Percentiles rank a stretch among this genome's conserved stretches.
These are phyloP conservation scores for Pelargonium citronellum DNA, from an alignment of 441 rosid species.

Conservation along the genomic window DNA sequence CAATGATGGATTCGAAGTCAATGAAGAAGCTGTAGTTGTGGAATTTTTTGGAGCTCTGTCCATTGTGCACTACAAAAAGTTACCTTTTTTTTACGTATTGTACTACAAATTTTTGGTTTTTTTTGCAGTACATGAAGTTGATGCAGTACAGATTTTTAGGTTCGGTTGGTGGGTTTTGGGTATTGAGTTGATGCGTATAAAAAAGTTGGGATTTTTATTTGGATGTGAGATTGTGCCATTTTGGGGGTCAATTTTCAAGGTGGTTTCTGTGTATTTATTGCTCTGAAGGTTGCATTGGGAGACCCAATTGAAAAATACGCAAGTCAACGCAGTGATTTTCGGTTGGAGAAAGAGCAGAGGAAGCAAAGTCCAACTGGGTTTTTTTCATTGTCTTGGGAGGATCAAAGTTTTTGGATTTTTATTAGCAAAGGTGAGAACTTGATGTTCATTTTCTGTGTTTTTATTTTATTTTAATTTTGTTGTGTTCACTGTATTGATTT, in stretches of 20 bases:
- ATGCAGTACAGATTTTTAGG: neutral
- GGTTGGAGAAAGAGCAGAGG: too few relatives aligned
- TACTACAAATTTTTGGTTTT: neutral
- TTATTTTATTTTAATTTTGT: too few relatives aligned
- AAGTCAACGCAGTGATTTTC: too few relatives aligned
- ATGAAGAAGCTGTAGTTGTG: too few relatives aligned
- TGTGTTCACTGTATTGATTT: neutral
- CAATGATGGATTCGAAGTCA: too few relatives aligned
- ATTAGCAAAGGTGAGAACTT: too few relatives aligned
- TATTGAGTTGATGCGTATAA: neutral
- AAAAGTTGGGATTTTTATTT: neutral
- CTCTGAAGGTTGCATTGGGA: neutral
- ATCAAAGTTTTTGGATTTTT: too few relatives aligned
- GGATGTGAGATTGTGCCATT: neutral
- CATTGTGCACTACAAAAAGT: too few relatives aligned
- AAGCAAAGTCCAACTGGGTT: too few relatives aligned
- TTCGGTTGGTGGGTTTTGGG: neutral
- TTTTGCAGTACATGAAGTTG: neutral
- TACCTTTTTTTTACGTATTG: neutral
- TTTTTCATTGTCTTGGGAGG: too few relatives aligned
- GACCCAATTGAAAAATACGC: neutral
- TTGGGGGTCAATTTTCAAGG: neutral
- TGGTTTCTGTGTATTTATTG: neutral
- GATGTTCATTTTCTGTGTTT: too few relatives aligned
- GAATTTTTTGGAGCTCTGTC: too few relatives aligned